Evolutionary conservation across 768 basidiomycete genomes (phyloP).

Genomic region (Tricholoma furcatifolium): DNA sequence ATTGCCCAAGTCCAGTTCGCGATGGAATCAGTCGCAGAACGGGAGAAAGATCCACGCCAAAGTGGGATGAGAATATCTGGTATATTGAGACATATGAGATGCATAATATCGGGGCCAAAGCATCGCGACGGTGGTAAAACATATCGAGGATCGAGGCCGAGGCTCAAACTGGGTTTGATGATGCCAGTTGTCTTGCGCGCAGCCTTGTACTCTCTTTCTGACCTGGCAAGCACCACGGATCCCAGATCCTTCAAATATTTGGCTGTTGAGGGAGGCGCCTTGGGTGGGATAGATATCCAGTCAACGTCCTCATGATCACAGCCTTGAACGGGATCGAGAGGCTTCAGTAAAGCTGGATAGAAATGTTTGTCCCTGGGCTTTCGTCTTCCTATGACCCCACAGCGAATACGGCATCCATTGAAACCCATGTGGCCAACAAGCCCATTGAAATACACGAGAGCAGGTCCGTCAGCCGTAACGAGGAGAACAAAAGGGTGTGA

Average conservation of each 20-base stretch:
- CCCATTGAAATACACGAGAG: constrained; percentile 24
- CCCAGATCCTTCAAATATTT: too few species aligned
- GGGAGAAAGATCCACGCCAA: constrained; percentile 28
- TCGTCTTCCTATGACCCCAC: constrained; percentile 8
- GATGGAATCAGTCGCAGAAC: constrained; percentile 10
- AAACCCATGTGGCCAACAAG: too few species aligned
- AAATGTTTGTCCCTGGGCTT: not conserved
- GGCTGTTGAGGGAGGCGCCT: too few species aligned
- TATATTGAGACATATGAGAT: constrained; percentile 34
- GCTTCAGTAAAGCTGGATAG: not conserved
- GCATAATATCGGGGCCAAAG: constrained; percentile 38
- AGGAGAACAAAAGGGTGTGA: constrained; percentile 16
- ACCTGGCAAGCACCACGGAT: too few species aligned
- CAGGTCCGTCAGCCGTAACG: constrained; percentile 21
- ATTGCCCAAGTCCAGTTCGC: constrained; percentile 30
- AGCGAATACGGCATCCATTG: constrained; percentile 36
- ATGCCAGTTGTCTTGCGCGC: constrained; percentile 37
- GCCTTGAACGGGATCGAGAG: too few species aligned
- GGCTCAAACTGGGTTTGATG: constrained; percentile 29
- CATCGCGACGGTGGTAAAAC: constrained; percentile 27
- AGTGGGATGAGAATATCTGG: constrained; percentile 32
- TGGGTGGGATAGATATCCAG: too few species aligned
- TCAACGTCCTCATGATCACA: too few species aligned
- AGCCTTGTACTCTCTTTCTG: too few species aligned
- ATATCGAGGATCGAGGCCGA: constrained; percentile 18